phyloP scores from a whole-genome alignment of 2,329 filamentous ascomycete genomes.

The Ceratocystis cacaofunesta region DNA sequence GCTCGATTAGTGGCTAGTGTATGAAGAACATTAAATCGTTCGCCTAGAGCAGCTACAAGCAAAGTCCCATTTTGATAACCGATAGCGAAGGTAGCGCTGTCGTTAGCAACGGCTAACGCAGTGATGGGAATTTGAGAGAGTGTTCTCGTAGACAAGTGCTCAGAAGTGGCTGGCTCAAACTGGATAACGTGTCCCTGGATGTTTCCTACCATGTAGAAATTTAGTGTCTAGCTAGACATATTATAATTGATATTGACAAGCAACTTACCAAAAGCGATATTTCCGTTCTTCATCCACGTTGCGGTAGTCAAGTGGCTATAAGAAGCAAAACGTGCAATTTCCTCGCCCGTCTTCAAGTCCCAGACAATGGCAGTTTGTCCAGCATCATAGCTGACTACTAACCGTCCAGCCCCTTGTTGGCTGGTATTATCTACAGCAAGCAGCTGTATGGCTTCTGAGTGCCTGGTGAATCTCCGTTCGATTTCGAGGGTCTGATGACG shows the following conservation, averaged over 20 bases:
- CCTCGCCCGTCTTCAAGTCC: constrained; percentile 84
- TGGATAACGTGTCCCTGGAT: constrained; percentile 83
- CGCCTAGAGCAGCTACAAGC: constrained; percentile 74
- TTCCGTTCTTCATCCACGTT: constrained; percentile 92
- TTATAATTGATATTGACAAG: neutral
- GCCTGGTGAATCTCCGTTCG: constrained; percentile 70
- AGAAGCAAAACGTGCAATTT: constrained; percentile 80
- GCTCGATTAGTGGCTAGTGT: constrained; percentile 72
- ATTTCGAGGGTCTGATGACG: constrained; percentile 87
- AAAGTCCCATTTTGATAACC: constrained; percentile 97
- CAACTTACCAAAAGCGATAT: constrained; percentile 79
- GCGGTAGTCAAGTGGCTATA: constrained; percentile 77
- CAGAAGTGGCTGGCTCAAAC: constrained; percentile 84
- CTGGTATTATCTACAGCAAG: constrained; percentile 85
- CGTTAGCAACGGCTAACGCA: constrained; percentile 73
- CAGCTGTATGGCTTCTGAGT: constrained; percentile 68
- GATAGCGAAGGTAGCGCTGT: constrained; percentile 91
- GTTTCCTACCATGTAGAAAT: constrained; percentile 50
- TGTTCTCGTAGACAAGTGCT: constrained; percentile 80
- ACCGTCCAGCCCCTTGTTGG: constrained; percentile 65
- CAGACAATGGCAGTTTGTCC: constrained; percentile 89
- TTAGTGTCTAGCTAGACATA: neutral
- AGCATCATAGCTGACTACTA: constrained; percentile 86
- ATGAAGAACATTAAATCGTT: constrained; percentile 85
- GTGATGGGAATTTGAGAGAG: constrained; percentile 87